phyloP scores from a whole-genome alignment of 2,329 filamentous ascomycete genomes.

The Cordyceps cicadae region DNA sequence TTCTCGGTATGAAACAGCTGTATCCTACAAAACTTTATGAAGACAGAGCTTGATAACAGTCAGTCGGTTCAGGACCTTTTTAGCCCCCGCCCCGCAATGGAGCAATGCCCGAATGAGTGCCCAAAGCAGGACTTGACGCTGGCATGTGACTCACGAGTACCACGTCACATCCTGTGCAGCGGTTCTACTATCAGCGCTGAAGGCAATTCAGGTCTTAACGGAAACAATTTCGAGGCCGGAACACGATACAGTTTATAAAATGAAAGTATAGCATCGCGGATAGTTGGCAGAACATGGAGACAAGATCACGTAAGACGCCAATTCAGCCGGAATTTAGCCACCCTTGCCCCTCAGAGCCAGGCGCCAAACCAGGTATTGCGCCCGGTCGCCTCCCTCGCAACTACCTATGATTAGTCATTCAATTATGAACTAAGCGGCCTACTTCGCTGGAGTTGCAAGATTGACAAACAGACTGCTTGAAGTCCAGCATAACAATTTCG shows the following conservation, averaged over 20 bases:
- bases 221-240: neutral
- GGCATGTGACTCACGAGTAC: neutral
- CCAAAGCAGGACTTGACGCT: neutral
- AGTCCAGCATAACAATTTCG: too few species aligned
- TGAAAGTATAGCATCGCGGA: neutral
- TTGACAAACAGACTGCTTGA: too few species aligned
- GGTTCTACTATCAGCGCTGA: neutral
- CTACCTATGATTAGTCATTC: too few species aligned
- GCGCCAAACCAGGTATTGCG: too few species aligned
- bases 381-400: too few species aligned
- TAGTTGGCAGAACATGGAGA: neutral
- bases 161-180: neutral
- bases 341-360: neutral
- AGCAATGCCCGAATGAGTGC: neutral
- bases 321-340: neutral
- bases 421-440: too few species aligned
- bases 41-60: neutral
- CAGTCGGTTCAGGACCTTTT: neutral
- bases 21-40: too few species aligned
- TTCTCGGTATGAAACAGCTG: too few species aligned
- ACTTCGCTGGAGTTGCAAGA: too few species aligned
- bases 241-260: neutral
- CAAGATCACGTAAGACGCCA: neutral
- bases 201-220: too few species aligned
- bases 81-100: neutral